Base-by-base conservation (phyloP, 352 stramenopile genomes). In the Phytophthora colocasiae region DNA sequence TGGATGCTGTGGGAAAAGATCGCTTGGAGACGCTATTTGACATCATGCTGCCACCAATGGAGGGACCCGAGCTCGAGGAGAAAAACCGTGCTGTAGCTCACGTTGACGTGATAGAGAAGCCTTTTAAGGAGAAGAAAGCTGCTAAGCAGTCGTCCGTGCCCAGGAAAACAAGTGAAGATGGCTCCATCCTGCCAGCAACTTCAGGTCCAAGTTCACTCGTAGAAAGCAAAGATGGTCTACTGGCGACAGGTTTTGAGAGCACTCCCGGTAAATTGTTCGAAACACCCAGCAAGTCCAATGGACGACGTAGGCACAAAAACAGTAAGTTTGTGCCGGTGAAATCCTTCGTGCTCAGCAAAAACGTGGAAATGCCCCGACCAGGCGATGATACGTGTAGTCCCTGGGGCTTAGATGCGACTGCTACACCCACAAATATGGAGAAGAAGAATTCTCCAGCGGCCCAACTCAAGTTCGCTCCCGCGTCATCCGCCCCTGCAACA, bases 1-100 rank as follows among this genome's bases (percentile, higher is more conserved):
- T 95, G 27, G 85, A 92, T 15, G 70, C 81, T 58, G 69, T 80
- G 26, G 81, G 80, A 24, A 78, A 80, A 36, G 83, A 92, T 45
- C 77, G 80, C 6, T 59, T 92, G 34, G 85, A 92, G 26, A 66
- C 51, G 39, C 58, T 92, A 6, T 91, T 91, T 64, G 78, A 93
- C 14, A 51, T 91, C 24, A 80, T 92, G 62, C 55, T 91, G 12
- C 66, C 81, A 10, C 71, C 71, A 29, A 44, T 67, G 38, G 70
- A 80, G 12, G 50, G 70, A 36, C 19, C 31, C 3, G 50, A 68
- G 14, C 36, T 44, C 40, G 56, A 78, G 34, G 58, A 69, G 24
- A 76, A 71, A 49, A 7, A 34, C 6, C 32, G 1, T 7, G 51
- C 5, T 56, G 10, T 39, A 17, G 34, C 39, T 26, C 8, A 15